phyloP scores from a whole-genome alignment of 805 yeast species.

The Saccharomyces jurei region DNA sequence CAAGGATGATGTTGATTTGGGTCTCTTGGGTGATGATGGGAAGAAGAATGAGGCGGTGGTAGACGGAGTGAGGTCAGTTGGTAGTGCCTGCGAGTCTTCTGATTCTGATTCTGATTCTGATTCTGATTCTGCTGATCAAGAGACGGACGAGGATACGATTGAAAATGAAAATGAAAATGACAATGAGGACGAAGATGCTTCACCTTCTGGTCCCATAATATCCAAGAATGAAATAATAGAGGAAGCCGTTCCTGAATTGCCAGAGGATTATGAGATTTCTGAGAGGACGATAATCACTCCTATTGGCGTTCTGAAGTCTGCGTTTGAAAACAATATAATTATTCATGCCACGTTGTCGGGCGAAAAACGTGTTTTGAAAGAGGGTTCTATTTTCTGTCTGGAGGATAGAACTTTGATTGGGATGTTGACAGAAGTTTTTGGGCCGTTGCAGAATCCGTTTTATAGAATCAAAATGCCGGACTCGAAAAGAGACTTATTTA shows the following conservation, averaged over 20 bases:
- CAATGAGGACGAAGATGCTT: conserved; percentile 40
- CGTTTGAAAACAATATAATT: conserved; percentile 66
- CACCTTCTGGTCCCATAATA: conserved; percentile 53
- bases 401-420: conserved; percentile 68
- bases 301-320: conserved; percentile 59
- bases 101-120: conserved; percentile 21
- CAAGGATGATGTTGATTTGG: conserved; percentile 17
- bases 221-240: conserved; percentile 73
- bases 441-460: conserved; percentile 72
- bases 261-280: conserved; percentile 54
- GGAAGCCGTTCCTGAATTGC: conserved; percentile 59
- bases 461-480: conserved; percentile 59
- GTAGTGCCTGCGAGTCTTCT: background rate
- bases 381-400: conserved; percentile 71
- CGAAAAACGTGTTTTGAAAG: conserved; percentile 75
- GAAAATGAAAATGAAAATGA: conserved; percentile 18
- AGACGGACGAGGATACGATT: conserved; percentile 11
- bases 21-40: conserved; percentile 7
- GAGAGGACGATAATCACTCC: conserved; percentile 58
- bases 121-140: conserved; percentile 6
- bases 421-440: conserved; percentile 79
- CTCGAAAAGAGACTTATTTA: conserved; percentile 8
- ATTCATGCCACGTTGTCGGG: conserved; percentile 71
- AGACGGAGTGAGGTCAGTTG: background rate
- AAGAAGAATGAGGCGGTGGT: background rate